Percentiles rank a stretch among this genome's conserved stretches.
Conservation (phyloP, 164 flowering plant genomes). For the Cinnamomum chago region DNA sequence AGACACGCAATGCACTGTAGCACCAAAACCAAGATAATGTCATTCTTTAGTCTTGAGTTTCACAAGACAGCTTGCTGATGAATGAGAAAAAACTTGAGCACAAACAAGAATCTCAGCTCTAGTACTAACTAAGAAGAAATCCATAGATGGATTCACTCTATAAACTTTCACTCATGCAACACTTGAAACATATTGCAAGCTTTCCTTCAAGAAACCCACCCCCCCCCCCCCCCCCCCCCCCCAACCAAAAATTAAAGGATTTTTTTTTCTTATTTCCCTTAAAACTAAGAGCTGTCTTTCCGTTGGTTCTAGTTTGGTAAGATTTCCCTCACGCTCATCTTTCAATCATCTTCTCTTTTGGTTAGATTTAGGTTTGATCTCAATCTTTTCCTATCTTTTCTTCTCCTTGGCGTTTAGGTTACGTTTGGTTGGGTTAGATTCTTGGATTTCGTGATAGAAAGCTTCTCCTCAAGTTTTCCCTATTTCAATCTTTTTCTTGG, state of each 20-base stretch:
- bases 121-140: neutral
- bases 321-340: no score
- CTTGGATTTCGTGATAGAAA: no score
- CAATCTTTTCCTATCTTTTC: no score
- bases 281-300: neutral
- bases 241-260: no score
- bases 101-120: neutral
- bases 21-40: constrained; percentile 1
- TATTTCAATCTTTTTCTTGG: no score
- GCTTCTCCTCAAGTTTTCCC: no score
- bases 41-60: neutral
- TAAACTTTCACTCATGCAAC: neutral
- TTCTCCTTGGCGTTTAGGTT: no score
- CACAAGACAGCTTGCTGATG: neutral
- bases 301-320: no score
- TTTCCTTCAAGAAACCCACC: neutral
- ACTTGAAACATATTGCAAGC: neutral
- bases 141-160: neutral
- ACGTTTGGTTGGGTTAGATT: no score
- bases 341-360: no score
- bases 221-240: no score
- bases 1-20: constrained; percentile 83
- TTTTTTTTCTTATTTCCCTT: neutral
- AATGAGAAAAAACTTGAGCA: neutral
- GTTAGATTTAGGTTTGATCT: no score